A percentile compares a stretch with the other conserved stretches of the same genome.
phyloP scores from a whole-genome alignment of 345 rosid genomes.

The Heritiera fomes region DNA sequence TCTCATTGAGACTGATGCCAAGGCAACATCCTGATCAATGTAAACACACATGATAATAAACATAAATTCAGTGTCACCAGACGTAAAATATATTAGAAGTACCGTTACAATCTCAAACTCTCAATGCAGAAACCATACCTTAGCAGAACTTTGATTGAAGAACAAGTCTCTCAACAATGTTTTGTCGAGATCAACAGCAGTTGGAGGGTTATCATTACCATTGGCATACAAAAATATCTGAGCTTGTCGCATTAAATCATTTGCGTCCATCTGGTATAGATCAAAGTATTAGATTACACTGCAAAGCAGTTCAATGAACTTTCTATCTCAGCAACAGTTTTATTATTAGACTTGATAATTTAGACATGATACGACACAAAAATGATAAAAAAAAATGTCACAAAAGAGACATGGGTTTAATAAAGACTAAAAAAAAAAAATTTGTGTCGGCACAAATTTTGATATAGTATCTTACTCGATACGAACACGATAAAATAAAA shows the following conservation, averaged over 20 bases:
- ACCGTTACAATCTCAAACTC: neutral
- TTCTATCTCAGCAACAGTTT: neutral
- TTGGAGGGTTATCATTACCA: constrained; percentile 73
- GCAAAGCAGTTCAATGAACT: neutral
- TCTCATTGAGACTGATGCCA: constrained; percentile 90
- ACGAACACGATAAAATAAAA: too few relatives aligned
- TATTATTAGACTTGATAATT: too few relatives aligned
- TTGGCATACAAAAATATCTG: constrained; percentile 73
- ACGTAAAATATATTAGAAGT: too few relatives aligned
- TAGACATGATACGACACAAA: too few relatives aligned
- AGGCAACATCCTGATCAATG: constrained; percentile 67
- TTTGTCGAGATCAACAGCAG: constrained; percentile 85
- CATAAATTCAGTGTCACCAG: too few relatives aligned
- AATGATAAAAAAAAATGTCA: too few relatives aligned
- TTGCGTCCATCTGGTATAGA: neutral
- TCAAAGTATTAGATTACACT: neutral
- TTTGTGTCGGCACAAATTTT: too few relatives aligned
- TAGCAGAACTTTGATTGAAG: constrained; percentile 79
- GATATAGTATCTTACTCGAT: too few relatives aligned
- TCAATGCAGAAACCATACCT: constrained; percentile 41
- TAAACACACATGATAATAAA: too few relatives aligned
- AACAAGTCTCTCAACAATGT: constrained; percentile 69
- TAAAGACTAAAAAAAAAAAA: too few relatives aligned
- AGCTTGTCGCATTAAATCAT: constrained; percentile 51
- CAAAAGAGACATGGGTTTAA: too few relatives aligned